Evolutionary conservation across 2,329 filamentous ascomycete species (phyloP).

Genomic region (Fusarium lyarnte): DNA sequence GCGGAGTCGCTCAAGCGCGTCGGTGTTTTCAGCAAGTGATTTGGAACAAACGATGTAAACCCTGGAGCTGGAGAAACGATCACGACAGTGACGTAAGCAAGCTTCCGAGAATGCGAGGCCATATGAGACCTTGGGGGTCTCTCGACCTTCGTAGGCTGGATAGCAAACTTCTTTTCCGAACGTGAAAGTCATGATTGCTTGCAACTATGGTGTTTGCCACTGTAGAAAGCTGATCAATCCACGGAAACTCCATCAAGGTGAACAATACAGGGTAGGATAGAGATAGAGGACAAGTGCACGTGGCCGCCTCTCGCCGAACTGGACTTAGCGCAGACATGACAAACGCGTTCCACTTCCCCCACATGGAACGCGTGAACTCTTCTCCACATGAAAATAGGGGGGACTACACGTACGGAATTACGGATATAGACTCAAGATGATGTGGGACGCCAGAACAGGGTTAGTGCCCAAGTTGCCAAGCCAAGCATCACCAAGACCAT

Average conservation of each 20-base stretch:
- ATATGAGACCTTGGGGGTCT: conserved; percentile 8
- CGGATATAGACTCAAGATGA: neutral
- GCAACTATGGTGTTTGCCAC: accelerated
- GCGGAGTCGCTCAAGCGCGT: conserved; percentile 54
- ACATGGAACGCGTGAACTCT: neutral
- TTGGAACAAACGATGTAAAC: conserved; percentile 46
- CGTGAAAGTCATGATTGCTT: neutral
- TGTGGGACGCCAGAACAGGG: neutral
- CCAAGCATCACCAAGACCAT: neutral
- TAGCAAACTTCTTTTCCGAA: conserved; percentile 4
- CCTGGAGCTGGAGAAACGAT: neutral
- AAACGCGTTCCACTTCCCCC: neutral
- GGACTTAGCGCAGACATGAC: too few species aligned
- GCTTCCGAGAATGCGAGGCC: conserved; percentile 17
- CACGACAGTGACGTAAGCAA: neutral
- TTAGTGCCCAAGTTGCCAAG: neutral
- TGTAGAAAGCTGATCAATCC: too few species aligned
- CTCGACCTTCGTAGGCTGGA: neutral
- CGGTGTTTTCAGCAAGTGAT: conserved; percentile 58
- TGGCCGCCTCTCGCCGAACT: too few species aligned
- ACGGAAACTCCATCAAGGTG: accelerated
- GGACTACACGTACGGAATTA: neutral
- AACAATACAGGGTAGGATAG: neutral
- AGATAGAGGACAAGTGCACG: neutral
- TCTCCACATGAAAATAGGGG: neutral